Evolutionary conservation across 2,329 filamentous ascomycete species (phyloP), one percentile per base, ranked within the genome.

Genomic region (Myriosclerotinia scirpicola): DNA sequence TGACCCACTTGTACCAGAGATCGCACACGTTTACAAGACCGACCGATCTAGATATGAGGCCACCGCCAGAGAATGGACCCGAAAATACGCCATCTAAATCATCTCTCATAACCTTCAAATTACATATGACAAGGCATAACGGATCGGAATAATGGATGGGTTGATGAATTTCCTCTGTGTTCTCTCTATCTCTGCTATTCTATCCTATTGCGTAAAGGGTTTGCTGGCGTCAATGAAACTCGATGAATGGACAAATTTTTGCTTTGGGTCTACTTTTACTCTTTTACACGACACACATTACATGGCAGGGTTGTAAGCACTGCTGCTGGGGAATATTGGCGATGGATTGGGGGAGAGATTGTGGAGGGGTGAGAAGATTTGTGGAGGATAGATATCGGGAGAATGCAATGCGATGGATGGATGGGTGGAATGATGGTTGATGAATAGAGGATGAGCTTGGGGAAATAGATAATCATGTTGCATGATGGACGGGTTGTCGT

Each of bases 1-100:
- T 80, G 95, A 99, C 81, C 95, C 95, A 77, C 89, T 99, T 74
- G 95, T 99, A 69, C 95, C 95, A 71, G 95, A 99, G 84, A 99
- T 99, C 77, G 95, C 95, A 76, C 95, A 99, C 79, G 93, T 98
- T 78, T 99, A 99, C 91, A 99, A 99, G 89, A 97, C 94, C 72
- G 95, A 99, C 81, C 91, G 93, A 75, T 88, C 91, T 75, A 87
- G 93, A 80, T 99, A 99, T 81, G 95, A 99, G 83, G 91, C 92
- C 73, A 98, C 93, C 67, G 95, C 95, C 69, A 86, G 94, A 75
- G 95, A 99, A 83, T 99, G 95, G 95, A 99, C 95, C 76, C 88
- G 94, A 80, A 99, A 99, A 86, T 98, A 98, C 80, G 95, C 95
- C 78, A 95, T 98, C 81, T 98, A 88, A 69, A 42, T 50, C 38